A percentile compares a stretch with the other conserved stretches of the same genome.
Conservation (phyloP, 2,329 filamentous ascomycete species). For the Triangularia setosa region DNA sequence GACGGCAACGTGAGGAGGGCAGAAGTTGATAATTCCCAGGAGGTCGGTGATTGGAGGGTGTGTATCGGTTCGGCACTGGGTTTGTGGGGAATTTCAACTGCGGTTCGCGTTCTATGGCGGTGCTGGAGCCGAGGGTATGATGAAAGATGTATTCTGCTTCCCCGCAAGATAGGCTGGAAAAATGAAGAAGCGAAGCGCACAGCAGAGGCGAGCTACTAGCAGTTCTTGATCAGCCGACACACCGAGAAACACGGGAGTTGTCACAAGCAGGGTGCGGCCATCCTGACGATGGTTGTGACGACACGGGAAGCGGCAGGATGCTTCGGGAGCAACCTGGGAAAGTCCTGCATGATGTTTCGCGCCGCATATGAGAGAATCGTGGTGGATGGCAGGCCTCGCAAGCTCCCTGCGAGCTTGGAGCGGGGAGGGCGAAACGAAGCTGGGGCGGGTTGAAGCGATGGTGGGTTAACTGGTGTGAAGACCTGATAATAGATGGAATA, state of each 20-base stretch:
- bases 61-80: background rate
- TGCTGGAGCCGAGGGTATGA: background rate
- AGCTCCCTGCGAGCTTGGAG: slow-evolving; percentile 3
- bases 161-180: background rate
- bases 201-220: background rate
- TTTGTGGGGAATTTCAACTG: background rate
- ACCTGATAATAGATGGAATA: background rate
- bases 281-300: slow-evolving; percentile 2
- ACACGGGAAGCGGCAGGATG: slow-evolving; percentile 15
- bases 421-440: slow-evolving; percentile 7
- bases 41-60: background rate
- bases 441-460: background rate
- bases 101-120: background rate
- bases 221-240: background rate
- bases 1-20: background rate
- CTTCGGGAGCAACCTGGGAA: slow-evolving; percentile 4
- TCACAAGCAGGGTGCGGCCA: slow-evolving; percentile 4
- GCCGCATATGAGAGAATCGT: background rate
- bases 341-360: slow-evolving; percentile 18
- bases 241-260: slow-evolving; percentile 5
- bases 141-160: background rate
- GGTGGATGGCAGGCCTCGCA: slow-evolving; percentile 3
- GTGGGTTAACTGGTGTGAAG: background rate
- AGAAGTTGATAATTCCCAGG: background rate
- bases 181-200: background rate